These are phyloP conservation scores for Nannochloropsis salina DNA, from an alignment of 108 stramenopile genomes.

Conservation along the genomic window DNA sequence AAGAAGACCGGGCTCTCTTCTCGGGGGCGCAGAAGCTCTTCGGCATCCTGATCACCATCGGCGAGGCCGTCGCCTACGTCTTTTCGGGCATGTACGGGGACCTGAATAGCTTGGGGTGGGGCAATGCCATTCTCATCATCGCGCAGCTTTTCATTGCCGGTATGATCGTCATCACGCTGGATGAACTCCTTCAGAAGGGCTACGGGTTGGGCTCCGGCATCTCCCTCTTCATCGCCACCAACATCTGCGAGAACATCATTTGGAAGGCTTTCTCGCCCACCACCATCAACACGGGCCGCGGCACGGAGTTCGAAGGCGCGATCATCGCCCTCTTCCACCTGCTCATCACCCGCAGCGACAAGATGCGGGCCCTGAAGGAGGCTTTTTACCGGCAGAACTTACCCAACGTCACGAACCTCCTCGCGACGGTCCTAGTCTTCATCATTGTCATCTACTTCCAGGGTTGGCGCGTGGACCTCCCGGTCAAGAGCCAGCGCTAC, in stretches of 20 bases:
- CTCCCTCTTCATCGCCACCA: constrained; percentile 98
- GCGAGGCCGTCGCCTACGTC: constrained; percentile 98
- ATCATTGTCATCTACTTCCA: constrained; percentile 99
- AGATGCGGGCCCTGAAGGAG: constrained; percentile 85
- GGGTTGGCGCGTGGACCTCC: constrained; percentile 96
- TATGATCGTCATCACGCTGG: constrained; percentile 94
- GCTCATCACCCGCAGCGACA: constrained; percentile 85
- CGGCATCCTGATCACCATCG: constrained; percentile 95
- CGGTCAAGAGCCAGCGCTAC: constrained; percentile 92
- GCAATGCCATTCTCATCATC: constrained; percentile 95
- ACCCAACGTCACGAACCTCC: constrained; percentile 94
- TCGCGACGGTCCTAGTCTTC: constrained; percentile 91
- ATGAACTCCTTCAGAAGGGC: constrained; percentile 98
- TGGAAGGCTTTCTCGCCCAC: constrained; percentile 99
- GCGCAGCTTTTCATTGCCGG: constrained; percentile 95
- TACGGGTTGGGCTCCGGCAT: constrained; percentile 96
- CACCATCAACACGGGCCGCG: constrained; percentile 98
- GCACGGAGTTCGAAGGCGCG: constrained; percentile 98
- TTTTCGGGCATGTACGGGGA: constrained; percentile 98
- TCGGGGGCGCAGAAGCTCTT: constrained; percentile 97
- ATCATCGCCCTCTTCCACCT: constrained; percentile 96
- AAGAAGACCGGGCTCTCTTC: constrained; percentile 96
- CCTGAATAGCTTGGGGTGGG: constrained; percentile 83
- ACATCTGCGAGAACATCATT: constrained; percentile 97
- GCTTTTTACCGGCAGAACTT: constrained; percentile 93